Conservation (phyloP, 208 protist genomes). For the Strigomonas galati region DNA sequence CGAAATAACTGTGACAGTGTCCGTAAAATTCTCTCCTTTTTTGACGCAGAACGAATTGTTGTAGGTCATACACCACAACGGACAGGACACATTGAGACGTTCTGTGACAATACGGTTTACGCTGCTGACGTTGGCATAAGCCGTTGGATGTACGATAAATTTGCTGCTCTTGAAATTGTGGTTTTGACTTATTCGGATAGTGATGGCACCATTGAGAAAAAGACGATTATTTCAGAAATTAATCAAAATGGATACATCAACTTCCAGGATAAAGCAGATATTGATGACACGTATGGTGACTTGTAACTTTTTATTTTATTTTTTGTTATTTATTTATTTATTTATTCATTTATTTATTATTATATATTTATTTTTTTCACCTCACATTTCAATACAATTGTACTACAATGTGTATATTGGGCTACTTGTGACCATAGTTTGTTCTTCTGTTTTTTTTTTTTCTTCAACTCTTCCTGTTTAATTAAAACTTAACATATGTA, state of each 20-base stretch:
- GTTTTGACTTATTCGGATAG: slow-evolving; percentile 14
- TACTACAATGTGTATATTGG: not conserved
- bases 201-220: not conserved
- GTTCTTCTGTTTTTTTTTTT: not conserved
- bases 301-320: slow-evolving; percentile 4
- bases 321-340: slow-evolving; percentile 11
- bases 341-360: not conserved
- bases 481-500: not conserved
- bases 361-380: not conserved
- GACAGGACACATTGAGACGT: slow-evolving; percentile 31
- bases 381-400: not conserved
- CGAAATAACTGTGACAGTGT: slow-evolving; percentile 27
- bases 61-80: slow-evolving; percentile 54
- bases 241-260: not conserved
- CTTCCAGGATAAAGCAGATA: not conserved
- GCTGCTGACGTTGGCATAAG: slow-evolving; percentile 45
- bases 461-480: not conserved
- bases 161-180: slow-evolving; percentile 40
- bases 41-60: slow-evolving; percentile 37
- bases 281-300: slow-evolving; percentile 18
- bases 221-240: slow-evolving; percentile 3
- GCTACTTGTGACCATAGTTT: not conserved
- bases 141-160: slow-evolving; percentile 46
- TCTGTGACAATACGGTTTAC: slow-evolving; percentile 37
- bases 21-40: slow-evolving; percentile 20